Evolutionary conservation across 2,329 filamentous ascomycete species (phyloP), one percentile per base, ranked within the genome.

Genomic region (Diaporthe vaccinii): DNA sequence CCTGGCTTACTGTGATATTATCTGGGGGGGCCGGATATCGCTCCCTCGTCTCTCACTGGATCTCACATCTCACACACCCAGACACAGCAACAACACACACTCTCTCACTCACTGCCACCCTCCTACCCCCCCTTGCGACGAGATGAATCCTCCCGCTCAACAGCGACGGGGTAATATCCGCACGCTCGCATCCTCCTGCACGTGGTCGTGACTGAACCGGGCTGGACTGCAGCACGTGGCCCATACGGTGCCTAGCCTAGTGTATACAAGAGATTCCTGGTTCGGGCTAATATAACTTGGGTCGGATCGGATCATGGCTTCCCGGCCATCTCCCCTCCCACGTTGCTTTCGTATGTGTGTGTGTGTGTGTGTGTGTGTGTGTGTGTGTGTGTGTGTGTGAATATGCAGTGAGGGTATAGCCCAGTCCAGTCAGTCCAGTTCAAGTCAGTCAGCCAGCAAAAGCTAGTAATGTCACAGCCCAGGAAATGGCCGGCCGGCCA

Each of bases 61-160:
- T 31, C 53, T 57, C 53, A 57, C 53, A 14, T 57, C 53, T 57
- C 61, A 31, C 28, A 34, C 39, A 28, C 39, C 9, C 39, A 28
- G 8, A 25, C 15, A 14, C 12, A 12, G 14, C 36, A 39, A 39
- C 36, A 39, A 39, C 36, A 39, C 36, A 62, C 39, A 0, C n/a
- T 17, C n/a, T 28, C n/a, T 62, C n/a, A 4, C 15, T n/a, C 2
- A 34, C 62, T 36, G 1, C 61, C 44, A 34, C 44, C 25, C 41
- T n/a, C 25, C 34, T 34, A 34, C 7, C 34, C 7, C 20, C 76
- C 77, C 73, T 78, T 76, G 77, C 76, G 46, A 20, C n/a, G 34
- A 34, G 34, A 34, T 28, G 71, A 76, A 77, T 75, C 69, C 76
- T 76, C 75, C 76, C 76, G 75, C 75, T 75, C 76, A 77, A 76